Conservation (phyloP, 805 yeast genomes). For the Metschnikowia noctiluminum region DNA sequence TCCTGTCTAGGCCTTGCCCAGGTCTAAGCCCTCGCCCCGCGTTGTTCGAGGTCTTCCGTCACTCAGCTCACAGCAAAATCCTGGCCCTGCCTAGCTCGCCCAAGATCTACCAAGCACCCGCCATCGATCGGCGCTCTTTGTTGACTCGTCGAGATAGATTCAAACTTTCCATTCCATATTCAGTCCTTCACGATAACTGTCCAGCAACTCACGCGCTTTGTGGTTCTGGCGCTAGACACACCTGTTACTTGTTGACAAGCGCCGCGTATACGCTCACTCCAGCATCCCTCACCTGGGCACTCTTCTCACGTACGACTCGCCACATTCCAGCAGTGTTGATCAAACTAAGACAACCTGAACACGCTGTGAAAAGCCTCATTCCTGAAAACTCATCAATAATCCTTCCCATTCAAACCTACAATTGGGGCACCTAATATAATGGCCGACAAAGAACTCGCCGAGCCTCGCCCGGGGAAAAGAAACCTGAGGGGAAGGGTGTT, state of each 20-base stretch:
- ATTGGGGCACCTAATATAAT: no score
- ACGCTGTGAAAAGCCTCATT: no score
- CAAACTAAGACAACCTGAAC: no score
- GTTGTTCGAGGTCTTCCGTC: not conserved
- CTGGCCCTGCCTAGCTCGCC: not conserved
- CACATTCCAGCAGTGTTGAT: no score
- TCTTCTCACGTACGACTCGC: no score
- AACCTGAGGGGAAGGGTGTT: constrained; percentile 60
- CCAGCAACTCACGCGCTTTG: not conserved
- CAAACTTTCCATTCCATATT: no score
- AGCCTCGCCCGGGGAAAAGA: constrained; percentile 9
- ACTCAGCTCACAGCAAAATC: not conserved
- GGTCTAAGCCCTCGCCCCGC: not conserved
- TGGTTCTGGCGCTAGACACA: not conserved
- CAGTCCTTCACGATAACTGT: not conserved
- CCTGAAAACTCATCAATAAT: no score
- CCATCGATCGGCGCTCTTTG: no score
- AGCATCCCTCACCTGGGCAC: no score
- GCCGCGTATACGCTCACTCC: not conserved
- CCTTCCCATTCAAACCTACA: no score
- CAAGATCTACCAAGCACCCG: no score
- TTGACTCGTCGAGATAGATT: no score
- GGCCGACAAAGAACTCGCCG: not conserved
- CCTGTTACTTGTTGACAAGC: not conserved
- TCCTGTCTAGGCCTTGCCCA: not conserved